Percentiles rank a stretch among this genome's conserved stretches.
These are phyloP conservation scores for Kodamaea arcana DNA, from an alignment of 1,139 yeast genomes.

Conservation along the genomic window DNA sequence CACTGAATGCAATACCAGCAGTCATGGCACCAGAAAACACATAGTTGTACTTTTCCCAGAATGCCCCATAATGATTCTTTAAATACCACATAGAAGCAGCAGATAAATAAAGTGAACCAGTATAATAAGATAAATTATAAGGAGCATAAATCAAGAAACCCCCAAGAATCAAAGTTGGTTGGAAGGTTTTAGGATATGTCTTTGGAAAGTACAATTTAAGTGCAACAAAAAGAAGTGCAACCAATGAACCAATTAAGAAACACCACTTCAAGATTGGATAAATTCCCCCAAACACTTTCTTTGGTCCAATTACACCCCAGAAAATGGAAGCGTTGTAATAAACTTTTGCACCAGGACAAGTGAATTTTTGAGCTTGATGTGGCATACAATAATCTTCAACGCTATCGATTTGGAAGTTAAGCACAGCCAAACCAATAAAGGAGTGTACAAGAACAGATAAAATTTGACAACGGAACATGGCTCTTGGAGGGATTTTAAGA, in stretches of 20 bases:
- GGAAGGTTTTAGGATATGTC: constrained; percentile 12
- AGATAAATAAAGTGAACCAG: constrained; percentile 14
- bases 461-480: constrained; percentile 57
- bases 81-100: constrained; percentile 15
- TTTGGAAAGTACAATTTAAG: constrained; percentile 20
- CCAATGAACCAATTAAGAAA: constrained; percentile 44
- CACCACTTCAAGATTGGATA: constrained; percentile 49
- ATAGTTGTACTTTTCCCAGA: constrained; percentile 20
- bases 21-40: constrained; percentile 15
- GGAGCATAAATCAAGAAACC: constrained; percentile 15
- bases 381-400: constrained; percentile 46
- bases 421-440: constrained; percentile 49
- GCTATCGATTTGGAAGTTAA: constrained; percentile 48
- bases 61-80: constrained; percentile 12
- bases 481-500: constrained; percentile 55
- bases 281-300: constrained; percentile 41
- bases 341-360: constrained; percentile 46
- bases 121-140: constrained; percentile 16
- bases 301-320: constrained; percentile 68
- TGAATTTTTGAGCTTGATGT: constrained; percentile 36
- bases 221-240: constrained; percentile 28
- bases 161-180: constrained; percentile 17
- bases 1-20: constrained; percentile 18
- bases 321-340: constrained; percentile 54
- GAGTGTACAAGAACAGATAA: constrained; percentile 39